A percentile compares a stretch with the other conserved stretches of the same genome.
These are phyloP conservation scores for Tripidium arundinaceum DNA, from an alignment of 202 grass and related monocot species.

Conservation along the genomic window DNA sequence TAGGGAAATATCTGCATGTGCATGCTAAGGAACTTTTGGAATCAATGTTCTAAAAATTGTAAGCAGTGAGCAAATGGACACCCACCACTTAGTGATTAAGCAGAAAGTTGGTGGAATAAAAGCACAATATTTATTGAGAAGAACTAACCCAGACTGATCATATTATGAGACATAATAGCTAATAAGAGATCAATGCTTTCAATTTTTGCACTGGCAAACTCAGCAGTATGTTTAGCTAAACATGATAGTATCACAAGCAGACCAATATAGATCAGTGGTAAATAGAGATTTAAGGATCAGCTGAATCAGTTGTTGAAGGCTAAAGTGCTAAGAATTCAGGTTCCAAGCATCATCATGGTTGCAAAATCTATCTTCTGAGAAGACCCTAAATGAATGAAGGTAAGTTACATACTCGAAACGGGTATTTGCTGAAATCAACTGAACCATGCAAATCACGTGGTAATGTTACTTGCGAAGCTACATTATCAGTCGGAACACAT, in stretches of 20 bases:
- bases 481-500: constrained; percentile 32
- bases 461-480: constrained; percentile 73
- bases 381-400: constrained; percentile 16
- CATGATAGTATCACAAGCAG: not conserved
- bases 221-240: not conserved
- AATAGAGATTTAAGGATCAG: constrained; percentile 22
- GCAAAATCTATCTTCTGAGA: constrained; percentile 25
- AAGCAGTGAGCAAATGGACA: not conserved
- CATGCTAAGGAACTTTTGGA: not conserved
- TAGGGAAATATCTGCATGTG: constrained; percentile 9
- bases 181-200: not conserved
- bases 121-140: not conserved
- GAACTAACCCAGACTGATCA: not conserved
- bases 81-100: not conserved
- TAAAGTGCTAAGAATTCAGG: constrained; percentile 1
- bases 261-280: not conserved
- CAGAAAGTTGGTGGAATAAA: not conserved
- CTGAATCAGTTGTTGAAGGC: not conserved
- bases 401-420: constrained; percentile 71
- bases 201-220: not conserved
- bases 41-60: not conserved
- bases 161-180: constrained; percentile 8
- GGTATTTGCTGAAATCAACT: constrained; percentile 93
- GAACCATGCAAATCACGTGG: constrained; percentile 71
- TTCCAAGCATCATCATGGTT: constrained; percentile 23